A percentile compares a stretch with the other conserved stretches of the same genome.
phyloP scores from a whole-genome alignment of 225 moss, liverwort and hornwort genomes.

The Antitrichia curtipendula region DNA sequence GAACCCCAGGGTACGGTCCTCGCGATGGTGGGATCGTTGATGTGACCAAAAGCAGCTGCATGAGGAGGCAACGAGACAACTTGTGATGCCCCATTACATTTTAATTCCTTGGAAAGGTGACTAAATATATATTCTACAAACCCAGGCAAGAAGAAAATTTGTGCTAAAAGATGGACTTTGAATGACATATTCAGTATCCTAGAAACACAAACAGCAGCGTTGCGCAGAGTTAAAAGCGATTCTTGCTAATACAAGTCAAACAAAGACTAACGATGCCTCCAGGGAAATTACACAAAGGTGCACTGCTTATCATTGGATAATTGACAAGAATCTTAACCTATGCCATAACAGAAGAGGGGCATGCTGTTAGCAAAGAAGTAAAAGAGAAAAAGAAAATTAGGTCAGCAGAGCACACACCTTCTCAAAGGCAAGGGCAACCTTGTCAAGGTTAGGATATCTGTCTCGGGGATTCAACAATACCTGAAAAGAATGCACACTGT shows the following conservation, averaged over 20 bases:
- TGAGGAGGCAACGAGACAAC: neutral
- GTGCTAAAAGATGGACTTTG: neutral
- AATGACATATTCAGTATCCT: neutral
- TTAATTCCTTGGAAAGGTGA: neutral
- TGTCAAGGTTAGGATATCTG: constrained; percentile 80
- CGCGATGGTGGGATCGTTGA: constrained; percentile 54
- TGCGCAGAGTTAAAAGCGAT: neutral
- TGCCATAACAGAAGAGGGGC: neutral
- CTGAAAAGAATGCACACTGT: constrained; percentile 9
- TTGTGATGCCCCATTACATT: neutral
- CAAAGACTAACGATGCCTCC: neutral
- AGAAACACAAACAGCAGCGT: neutral
- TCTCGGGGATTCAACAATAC: constrained; percentile 69
- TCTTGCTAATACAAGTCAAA: neutral
- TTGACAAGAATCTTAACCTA: neutral
- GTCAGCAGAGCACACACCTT: constrained; percentile 24
- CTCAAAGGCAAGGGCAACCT: constrained; percentile 88
- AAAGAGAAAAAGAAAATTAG: neutral
- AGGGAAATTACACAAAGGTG: neutral
- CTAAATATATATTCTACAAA: neutral
- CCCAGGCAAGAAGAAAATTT: neutral
- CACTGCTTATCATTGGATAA: neutral
- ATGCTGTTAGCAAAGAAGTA: neutral
- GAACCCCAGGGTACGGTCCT: constrained; percentile 43
- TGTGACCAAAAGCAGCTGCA: constrained; percentile 66